A percentile compares a stretch with the other conserved stretches of the same genome.
These are phyloP conservation scores for Testicularia cyperi DNA, from an alignment of 1,284 basidiomycete species.

Conservation along the genomic window DNA sequence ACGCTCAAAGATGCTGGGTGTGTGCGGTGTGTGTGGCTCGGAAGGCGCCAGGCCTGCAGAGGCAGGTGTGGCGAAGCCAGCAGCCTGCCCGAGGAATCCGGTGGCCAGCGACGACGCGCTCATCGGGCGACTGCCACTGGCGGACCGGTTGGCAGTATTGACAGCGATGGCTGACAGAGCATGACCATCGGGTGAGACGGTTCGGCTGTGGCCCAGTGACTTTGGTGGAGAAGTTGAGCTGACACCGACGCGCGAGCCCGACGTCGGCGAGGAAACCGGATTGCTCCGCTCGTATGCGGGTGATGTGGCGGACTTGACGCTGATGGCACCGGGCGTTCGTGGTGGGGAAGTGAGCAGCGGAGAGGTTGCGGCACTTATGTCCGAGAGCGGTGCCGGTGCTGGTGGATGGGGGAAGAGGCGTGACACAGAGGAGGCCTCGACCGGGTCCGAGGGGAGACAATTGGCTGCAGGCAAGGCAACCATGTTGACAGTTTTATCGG, in stretches of 20 bases:
- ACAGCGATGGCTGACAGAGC: too few species aligned
- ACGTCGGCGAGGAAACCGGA: slow-evolving; percentile 11
- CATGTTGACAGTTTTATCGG: not conserved
- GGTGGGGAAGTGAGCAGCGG: slow-evolving; percentile 23
- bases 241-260: too few species aligned
- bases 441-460: slow-evolving; percentile 50
- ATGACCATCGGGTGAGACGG: not conserved
- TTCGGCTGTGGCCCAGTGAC: not conserved
- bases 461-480: slow-evolving; percentile 48
- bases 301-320: slow-evolving; percentile 15
- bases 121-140: not conserved
- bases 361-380: slow-evolving; percentile 9
- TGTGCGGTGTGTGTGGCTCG: slow-evolving; percentile 7
- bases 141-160: not conserved
- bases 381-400: slow-evolving; percentile 24
- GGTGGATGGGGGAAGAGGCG: slow-evolving; percentile 52
- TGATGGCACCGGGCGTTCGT: slow-evolving; percentile 13
- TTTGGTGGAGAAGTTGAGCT: not conserved
- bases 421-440: slow-evolving; percentile 44
- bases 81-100: not conserved
- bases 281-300: slow-evolving; percentile 19
- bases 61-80: not conserved
- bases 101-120: not conserved
- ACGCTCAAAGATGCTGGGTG: slow-evolving; percentile 55
- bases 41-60: not conserved